These are phyloP conservation scores for Pyricularia sp. DNA, from an alignment of 2,329 filamentous ascomycete species.

Conservation along the genomic window DNA sequence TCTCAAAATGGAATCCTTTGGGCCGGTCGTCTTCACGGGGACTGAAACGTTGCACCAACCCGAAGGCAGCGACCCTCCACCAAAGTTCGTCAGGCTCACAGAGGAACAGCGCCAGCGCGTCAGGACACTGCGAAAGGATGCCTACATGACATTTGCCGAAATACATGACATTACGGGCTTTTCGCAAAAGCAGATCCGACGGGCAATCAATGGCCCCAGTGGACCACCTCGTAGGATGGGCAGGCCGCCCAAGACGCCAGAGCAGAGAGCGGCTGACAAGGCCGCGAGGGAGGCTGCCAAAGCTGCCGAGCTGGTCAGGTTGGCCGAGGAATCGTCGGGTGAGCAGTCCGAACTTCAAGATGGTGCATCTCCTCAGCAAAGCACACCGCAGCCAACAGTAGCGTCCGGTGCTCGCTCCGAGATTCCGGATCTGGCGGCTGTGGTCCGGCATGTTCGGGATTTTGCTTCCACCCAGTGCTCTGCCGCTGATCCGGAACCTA, in stretches of 20 bases:
- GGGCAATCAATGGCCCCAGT: not conserved
- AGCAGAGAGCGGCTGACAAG: no score
- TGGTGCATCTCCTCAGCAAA: not conserved
- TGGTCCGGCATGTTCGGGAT: not conserved
- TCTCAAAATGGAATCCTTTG: not conserved
- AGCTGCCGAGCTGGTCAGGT: not conserved
- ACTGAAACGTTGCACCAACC: not conserved
- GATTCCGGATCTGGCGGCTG: not conserved
- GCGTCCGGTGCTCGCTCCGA: not conserved
- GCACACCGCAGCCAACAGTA: not conserved
- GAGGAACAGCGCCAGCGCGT: not conserved
- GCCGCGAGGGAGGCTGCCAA: not conserved
- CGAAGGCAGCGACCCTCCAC: not conserved
- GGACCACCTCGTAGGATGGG: not conserved
- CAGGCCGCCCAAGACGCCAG: not conserved
- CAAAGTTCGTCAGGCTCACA: not conserved
- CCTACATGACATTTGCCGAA: not conserved
- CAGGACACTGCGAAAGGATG: not conserved
- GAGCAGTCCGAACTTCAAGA: not conserved
- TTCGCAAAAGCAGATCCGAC: not conserved
- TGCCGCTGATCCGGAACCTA: not conserved
- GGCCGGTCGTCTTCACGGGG: not conserved
- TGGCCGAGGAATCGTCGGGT: not conserved
- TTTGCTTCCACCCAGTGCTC: not conserved
- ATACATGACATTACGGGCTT: not conserved